These are phyloP conservation scores for Cyberlindnera samutprakarnensis DNA, from an alignment of 805 yeast species.

Conservation along the genomic window DNA sequence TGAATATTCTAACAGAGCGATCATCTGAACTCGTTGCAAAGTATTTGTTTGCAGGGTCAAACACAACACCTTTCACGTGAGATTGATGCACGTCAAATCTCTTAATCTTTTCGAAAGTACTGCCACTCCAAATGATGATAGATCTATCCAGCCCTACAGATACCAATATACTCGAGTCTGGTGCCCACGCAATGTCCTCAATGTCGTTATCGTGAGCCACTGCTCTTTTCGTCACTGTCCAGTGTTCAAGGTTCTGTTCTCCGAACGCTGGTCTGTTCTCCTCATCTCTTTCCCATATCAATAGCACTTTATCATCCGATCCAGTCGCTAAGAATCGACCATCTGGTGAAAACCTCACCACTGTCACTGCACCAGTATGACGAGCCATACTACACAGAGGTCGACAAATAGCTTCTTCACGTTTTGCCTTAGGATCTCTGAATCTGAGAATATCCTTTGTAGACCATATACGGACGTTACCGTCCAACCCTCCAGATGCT, in stretches of 20 bases:
- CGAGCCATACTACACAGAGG: constrained; percentile 89
- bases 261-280: constrained; percentile 56
- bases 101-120: constrained; percentile 83
- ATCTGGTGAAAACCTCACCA: constrained; percentile 86
- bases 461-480: constrained; percentile 89
- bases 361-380: constrained; percentile 95
- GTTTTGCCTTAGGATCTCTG: constrained; percentile 15
- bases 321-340: constrained; percentile 91
- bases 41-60: constrained; percentile 97
- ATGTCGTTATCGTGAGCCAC: constrained; percentile 98
- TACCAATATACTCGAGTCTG: constrained; percentile 83
- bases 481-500: constrained; percentile 93
- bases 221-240: constrained; percentile 88
- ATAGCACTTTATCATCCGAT: constrained; percentile 84
- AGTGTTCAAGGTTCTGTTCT: constrained; percentile 75
- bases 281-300: constrained; percentile 92
- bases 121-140: constrained; percentile 89
- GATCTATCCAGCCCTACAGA: constrained; percentile 93
- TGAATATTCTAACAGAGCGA: constrained; percentile 77
- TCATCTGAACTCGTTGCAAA: constrained; percentile 98
- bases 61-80: constrained; percentile 92
- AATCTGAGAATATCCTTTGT: constrained; percentile 43
- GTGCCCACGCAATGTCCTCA: constrained; percentile 97
- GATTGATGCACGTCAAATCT: constrained; percentile 90
- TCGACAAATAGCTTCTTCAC: constrained; percentile 28